Conservation (phyloP, 2,329 filamentous ascomycete genomes). For the Huntiella abstrusa region DNA sequence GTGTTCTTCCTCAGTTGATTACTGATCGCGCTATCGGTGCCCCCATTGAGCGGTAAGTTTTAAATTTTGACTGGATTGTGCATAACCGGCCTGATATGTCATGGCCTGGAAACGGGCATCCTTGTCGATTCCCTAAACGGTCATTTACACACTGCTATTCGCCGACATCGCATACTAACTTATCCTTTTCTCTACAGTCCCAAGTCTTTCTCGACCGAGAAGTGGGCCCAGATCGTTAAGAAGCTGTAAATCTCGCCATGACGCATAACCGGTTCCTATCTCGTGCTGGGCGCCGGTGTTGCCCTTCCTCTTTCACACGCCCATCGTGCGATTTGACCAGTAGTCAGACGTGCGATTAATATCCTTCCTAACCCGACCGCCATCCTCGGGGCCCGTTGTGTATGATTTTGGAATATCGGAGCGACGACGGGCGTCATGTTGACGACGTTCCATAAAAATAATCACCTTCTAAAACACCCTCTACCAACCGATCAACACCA, state of each 20-base stretch:
- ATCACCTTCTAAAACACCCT: conserved; percentile 9
- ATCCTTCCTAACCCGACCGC: conserved; percentile 5
- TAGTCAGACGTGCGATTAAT: background rate
- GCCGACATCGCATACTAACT: conserved; percentile 8
- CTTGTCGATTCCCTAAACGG: too few relatives aligned
- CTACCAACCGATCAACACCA: background rate
- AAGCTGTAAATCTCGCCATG: conserved; percentile 48
- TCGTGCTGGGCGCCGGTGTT: background rate
- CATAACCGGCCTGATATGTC: too few relatives aligned
- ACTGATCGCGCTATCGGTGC: conserved; percentile 95
- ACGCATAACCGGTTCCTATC: background rate
- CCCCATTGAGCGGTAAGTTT: conserved; percentile 63
- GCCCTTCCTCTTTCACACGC: background rate
- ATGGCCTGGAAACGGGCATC: too few relatives aligned
- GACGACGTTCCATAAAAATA: conserved; percentile 8
- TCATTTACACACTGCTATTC: background rate
- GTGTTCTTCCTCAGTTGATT: conserved; percentile 97
- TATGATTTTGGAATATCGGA: conserved; percentile 8
- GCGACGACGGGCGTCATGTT: conserved; percentile 8
- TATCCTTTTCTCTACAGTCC: conserved; percentile 26
- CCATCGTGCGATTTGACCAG: background rate
- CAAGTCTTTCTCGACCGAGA: conserved; percentile 96
- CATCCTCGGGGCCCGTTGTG: conserved; percentile 8
- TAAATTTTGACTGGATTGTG: background rate
- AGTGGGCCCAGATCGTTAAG: conserved; percentile 84